phyloP scores from a whole-genome alignment of 2,329 filamentous ascomycete species.

The Emmonsiellopsis sp. region DNA sequence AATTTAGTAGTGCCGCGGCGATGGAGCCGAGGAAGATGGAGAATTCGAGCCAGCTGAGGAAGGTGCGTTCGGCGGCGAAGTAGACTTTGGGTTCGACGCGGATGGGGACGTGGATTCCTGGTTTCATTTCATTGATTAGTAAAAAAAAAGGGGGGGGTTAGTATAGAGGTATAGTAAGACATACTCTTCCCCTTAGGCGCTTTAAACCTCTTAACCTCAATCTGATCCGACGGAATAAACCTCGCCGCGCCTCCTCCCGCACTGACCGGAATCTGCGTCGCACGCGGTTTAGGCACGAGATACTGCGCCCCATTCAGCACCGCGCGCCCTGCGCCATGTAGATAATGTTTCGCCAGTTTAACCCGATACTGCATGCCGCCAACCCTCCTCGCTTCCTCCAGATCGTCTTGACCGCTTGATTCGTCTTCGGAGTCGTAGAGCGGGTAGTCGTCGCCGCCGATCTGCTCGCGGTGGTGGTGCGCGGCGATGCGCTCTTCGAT shows the following conservation, averaged over 20 bases:
- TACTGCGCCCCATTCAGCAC: constrained; percentile 39
- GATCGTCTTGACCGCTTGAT: constrained; percentile 61
- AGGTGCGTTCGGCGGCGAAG: constrained; percentile 92
- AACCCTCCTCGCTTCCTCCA: constrained; percentile 67
- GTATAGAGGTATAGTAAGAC: constrained; percentile 9
- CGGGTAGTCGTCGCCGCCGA: constrained; percentile 62
- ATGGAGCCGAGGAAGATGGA: constrained; percentile 89
- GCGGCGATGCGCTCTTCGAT: constrained; percentile 74
- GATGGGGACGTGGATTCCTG: constrained; percentile 89
- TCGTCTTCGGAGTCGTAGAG: constrained; percentile 90
- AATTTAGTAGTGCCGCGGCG: constrained; percentile 74
- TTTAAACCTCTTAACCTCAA: constrained; percentile 48
- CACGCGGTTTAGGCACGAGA: constrained; percentile 47
- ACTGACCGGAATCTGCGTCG: constrained; percentile 26
- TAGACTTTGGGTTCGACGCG: constrained; percentile 96
- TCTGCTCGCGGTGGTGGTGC: constrained; percentile 41
- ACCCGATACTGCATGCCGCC: constrained; percentile 70
- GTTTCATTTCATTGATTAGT: constrained; percentile 42
- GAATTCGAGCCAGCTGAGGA: constrained; percentile 95
- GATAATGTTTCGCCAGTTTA: constrained; percentile 47
- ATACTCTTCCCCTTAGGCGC: constrained; percentile 48
- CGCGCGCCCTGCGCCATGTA: constrained; percentile 39
- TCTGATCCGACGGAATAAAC: constrained; percentile 31
- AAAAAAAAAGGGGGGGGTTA: background rate
- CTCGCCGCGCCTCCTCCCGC: constrained; percentile 26